phyloP scores from a whole-genome alignment of 192 early-diverging fungal species.

The Podila clonocystis region DNA sequence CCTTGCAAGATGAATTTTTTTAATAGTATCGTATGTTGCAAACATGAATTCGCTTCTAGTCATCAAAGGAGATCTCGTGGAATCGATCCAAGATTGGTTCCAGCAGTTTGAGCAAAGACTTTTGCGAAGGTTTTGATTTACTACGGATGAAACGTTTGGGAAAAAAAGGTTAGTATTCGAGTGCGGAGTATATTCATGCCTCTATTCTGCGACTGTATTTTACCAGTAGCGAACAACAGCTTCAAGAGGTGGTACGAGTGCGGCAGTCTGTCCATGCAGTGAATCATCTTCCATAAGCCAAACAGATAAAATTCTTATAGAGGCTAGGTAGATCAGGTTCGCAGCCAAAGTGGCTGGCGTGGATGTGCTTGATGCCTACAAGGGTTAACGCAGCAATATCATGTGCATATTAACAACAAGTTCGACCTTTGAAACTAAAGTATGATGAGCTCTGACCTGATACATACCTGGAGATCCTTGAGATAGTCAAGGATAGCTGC shows the following conservation, averaged over 20 bases:
- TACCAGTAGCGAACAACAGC: conserved; percentile 32
- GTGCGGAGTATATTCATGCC: background rate
- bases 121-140: conserved; percentile 22
- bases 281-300: conserved; percentile 46
- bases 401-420: no score
- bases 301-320: conserved; percentile 26
- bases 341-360: conserved; percentile 6
- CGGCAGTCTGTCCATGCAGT: conserved; percentile 22
- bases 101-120: conserved; percentile 15
- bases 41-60: background rate
- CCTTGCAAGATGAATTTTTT: no score
- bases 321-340: conserved; percentile 38
- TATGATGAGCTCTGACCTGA: background rate
- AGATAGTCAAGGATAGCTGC: conserved; percentile 39
- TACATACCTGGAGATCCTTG: conserved; percentile 37
- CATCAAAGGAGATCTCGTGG: conserved; percentile 18
- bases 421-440: no score
- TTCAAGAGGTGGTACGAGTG: conserved; percentile 18
- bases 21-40: no score
- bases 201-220: no score
- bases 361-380: background rate
- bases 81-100: conserved; percentile 30
- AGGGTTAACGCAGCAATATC: no score
- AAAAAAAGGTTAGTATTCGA: background rate
- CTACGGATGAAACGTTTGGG: background rate